Percentiles rank a stretch among this genome's conserved stretches.
Evolutionary conservation across 2,329 filamentous ascomycete genomes (phyloP).

Genomic region (Diplodia sapinea): DNA sequence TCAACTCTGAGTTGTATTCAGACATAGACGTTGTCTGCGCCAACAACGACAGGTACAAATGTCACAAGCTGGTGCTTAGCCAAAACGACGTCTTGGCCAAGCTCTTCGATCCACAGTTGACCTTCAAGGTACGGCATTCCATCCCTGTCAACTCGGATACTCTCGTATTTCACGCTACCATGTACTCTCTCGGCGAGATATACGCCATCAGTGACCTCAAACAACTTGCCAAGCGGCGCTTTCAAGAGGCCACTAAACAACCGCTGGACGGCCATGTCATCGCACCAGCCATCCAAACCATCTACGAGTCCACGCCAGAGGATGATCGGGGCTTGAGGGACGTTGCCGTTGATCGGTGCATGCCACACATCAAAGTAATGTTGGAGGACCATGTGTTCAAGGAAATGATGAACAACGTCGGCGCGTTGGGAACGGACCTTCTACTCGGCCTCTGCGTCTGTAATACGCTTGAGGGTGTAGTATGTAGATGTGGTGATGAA

Average conservation of each 20-base stretch:
- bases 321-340: neutral
- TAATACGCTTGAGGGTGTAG: too few relatives aligned
- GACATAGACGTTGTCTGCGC: too few relatives aligned
- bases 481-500: too few relatives aligned
- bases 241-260: neutral
- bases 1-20: too few relatives aligned
- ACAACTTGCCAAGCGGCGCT: neutral
- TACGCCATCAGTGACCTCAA: neutral
- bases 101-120: too few relatives aligned
- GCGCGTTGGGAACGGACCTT: neutral
- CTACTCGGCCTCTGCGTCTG: too few relatives aligned
- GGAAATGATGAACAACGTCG: neutral
- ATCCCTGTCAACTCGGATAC: too few relatives aligned
- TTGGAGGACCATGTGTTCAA: neutral
- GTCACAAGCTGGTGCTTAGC: too few relatives aligned
- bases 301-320: neutral
- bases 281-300: neutral
- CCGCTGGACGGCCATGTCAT: neutral
- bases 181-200: conserved; percentile 3
- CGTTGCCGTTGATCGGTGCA: neutral
- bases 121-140: too few relatives aligned
- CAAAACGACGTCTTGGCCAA: too few relatives aligned
- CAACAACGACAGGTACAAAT: too few relatives aligned
- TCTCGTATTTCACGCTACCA: neutral
- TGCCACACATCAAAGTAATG: too few relatives aligned